Base-by-base conservation (phyloP, 2,329 filamentous ascomycete species). In the Fusarium concolor region DNA sequence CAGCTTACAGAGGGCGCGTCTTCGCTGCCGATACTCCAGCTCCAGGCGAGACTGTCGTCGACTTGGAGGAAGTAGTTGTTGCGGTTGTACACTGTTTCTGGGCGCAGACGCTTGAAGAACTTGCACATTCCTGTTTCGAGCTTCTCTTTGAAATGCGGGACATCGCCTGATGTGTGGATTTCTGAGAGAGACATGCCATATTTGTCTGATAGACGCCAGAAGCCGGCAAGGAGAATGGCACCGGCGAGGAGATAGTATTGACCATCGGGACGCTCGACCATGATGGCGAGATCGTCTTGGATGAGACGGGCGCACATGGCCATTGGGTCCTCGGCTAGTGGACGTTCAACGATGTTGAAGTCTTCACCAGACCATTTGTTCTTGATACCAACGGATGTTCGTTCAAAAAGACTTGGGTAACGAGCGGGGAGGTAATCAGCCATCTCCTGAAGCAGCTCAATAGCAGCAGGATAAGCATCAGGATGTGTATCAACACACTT, bases 31-130 rank as follows among this genome's bases (percentile, higher is more conserved):
- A 96, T 94, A 71, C 88, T 92, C 73, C 84, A 80, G 61, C 89
- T 92, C 93, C 93, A 96, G 1, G 90, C 83, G 2, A 97, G 82
- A 7, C 85, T 79, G 57, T 94, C 92, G 74, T 96, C 93, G 2
- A 96, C 92, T 79, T 96, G 93, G 66, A 96, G 86, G 81, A 96
- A 96, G 79, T 96, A 96, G 76, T 96, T 95, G 76, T 94, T 93
- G 60, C 92, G 84, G 52, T 76, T 78, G 61, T 84, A 83, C n/a
- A 85, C 85, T 43, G 88, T 87, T 41, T 93, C 89, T 2, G 90
- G 90, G 73, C 86, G 84, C 0, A 96, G 77, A 0, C 93, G 82
- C 0, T 87, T 83, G 81, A 96, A 96, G 81, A 96, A 94, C 76
- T 91, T 93, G 80, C 86, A 85, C 92, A 94, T 95, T 14, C 91